Evolutionary conservation across 208 protist genomes (phyloP).

Genomic region (Leishmania tropica): DNA sequence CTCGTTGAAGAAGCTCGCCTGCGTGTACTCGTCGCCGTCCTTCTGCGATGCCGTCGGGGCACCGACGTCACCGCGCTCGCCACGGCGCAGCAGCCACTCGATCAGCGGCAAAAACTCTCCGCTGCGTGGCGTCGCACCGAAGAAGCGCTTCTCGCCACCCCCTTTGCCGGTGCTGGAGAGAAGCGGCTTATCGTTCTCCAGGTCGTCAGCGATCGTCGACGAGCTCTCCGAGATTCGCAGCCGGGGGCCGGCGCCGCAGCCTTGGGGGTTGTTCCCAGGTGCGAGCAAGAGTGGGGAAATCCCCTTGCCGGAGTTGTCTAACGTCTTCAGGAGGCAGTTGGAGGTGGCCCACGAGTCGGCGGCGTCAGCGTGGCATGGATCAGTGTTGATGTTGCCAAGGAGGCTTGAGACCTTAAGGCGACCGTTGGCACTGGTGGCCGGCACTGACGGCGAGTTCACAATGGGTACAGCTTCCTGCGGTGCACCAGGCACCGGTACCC

Average conservation of each 20-base stretch:
- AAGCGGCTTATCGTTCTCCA: conserved; percentile 17
- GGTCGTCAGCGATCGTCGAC: conserved; percentile 4
- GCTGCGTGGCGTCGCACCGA: conserved; percentile 18
- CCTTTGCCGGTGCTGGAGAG: not conserved
- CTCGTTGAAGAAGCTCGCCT: conserved; percentile 29
- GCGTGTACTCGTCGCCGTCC: not conserved
- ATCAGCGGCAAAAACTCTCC: conserved; percentile 41
- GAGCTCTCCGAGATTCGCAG: conserved; percentile 26
- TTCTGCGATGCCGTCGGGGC: not conserved
- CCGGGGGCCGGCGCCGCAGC: not conserved
- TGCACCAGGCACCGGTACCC: not conserved
- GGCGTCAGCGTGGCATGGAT: not conserved
- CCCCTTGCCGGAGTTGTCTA: conserved; percentile 5
- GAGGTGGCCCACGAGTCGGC: not conserved
- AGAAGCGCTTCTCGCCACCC: conserved; percentile 17
- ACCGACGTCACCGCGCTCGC: conserved; percentile 16
- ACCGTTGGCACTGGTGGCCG: not conserved
- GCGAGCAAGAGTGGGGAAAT: conserved; percentile 6
- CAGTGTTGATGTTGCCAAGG: not conserved
- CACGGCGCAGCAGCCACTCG: conserved; percentile 30
- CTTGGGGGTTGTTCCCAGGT: not conserved
- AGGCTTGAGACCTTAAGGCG: not conserved
- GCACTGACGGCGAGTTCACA: not conserved
- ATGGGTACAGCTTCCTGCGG: not conserved
- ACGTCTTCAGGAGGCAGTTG: conserved; percentile 25